These are phyloP conservation scores for Calonectria honghensis DNA, from an alignment of 2,329 filamentous ascomycete species.

Conservation along the genomic window DNA sequence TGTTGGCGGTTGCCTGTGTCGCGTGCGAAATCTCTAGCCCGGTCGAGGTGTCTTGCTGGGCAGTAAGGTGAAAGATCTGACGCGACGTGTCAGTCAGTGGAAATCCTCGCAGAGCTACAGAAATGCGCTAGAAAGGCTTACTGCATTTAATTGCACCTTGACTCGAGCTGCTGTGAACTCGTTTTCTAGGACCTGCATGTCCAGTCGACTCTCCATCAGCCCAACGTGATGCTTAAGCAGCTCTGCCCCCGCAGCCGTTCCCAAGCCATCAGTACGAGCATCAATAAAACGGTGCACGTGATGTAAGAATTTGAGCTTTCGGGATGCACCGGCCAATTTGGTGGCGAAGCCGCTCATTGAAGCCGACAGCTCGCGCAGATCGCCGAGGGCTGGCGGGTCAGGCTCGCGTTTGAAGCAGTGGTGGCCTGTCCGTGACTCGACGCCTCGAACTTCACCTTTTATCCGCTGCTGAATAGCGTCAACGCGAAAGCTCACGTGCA, in stretches of 20 bases:
- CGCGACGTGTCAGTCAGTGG: neutral
- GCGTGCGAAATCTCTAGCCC: constrained; percentile 3
- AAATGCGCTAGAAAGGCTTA: neutral
- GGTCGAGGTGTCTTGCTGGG: constrained; percentile 16
- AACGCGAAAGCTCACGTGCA: constrained; percentile 3
- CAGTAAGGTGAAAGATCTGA: constrained; percentile 17
- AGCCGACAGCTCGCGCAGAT: constrained; percentile 2
- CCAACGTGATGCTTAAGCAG: neutral
- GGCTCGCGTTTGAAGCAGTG: constrained; percentile 3
- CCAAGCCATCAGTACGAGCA: neutral
- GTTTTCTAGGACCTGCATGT: constrained; percentile 20
- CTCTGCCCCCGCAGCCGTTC: neutral
- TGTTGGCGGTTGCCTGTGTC: neutral
- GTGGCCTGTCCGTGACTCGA: constrained; percentile 17
- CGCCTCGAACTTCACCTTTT: neutral
- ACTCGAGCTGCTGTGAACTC: constrained; percentile 2
- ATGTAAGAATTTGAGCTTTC: neutral
- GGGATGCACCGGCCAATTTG: neutral
- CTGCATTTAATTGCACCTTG: constrained; percentile 11
- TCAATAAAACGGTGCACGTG: constrained; percentile 3
- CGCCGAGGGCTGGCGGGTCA: neutral
- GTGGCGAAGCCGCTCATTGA: constrained; percentile 16
- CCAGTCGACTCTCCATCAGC: neutral
- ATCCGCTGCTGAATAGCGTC: neutral
- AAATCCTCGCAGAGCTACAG: neutral